These are phyloP conservation scores for Haplosporangium gracile DNA, from an alignment of 192 early-diverging fungal species.

Conservation along the genomic window DNA sequence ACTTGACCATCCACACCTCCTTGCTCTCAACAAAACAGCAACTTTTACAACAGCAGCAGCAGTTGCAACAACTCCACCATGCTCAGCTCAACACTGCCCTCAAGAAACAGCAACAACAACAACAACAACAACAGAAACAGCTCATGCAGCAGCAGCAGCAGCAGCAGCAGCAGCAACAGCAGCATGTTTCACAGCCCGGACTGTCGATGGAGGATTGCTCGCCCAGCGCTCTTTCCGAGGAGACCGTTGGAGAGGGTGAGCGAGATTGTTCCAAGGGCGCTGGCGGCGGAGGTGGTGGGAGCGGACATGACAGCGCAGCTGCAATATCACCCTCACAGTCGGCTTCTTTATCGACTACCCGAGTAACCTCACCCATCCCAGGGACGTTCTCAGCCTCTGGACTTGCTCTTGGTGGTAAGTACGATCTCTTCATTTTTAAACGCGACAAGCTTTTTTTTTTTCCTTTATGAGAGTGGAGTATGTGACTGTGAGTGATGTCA, in stretches of 20 bases:
- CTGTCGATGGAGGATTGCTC: slow-evolving; percentile 36
- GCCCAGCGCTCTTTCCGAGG: slow-evolving; percentile 32
- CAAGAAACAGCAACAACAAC: slow-evolving; percentile 49
- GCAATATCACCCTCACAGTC: slow-evolving; percentile 21
- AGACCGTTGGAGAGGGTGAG: slow-evolving; percentile 31
- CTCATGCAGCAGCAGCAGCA: slow-evolving; percentile 22
- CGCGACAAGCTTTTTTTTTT: background rate
- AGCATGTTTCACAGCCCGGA: slow-evolving; percentile 6
- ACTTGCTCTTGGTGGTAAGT: background rate
- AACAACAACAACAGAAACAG: slow-evolving; percentile 21
- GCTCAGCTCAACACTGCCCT: slow-evolving; percentile 46
- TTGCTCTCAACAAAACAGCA: slow-evolving; percentile 54
- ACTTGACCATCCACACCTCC: slow-evolving; percentile 52
- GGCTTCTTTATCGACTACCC: slow-evolving; percentile 41
- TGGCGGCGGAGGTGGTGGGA: background rate
- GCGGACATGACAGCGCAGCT: background rate
- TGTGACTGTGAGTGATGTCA: background rate
- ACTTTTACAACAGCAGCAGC: slow-evolving; percentile 49
- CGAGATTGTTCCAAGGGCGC: slow-evolving; percentile 19
- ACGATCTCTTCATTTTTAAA: background rate
- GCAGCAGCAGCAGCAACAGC: slow-evolving; percentile 15
- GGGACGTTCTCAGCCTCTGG: slow-evolving; percentile 2
- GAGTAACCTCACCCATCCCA: slow-evolving; percentile 41
- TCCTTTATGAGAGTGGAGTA: background rate
- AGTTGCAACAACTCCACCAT: slow-evolving; percentile 51